Percentiles rank a stretch among this genome's conserved stretches.
phyloP scores from a whole-genome alignment of 805 yeast genomes.

The Kregervanrija fluxuum region DNA sequence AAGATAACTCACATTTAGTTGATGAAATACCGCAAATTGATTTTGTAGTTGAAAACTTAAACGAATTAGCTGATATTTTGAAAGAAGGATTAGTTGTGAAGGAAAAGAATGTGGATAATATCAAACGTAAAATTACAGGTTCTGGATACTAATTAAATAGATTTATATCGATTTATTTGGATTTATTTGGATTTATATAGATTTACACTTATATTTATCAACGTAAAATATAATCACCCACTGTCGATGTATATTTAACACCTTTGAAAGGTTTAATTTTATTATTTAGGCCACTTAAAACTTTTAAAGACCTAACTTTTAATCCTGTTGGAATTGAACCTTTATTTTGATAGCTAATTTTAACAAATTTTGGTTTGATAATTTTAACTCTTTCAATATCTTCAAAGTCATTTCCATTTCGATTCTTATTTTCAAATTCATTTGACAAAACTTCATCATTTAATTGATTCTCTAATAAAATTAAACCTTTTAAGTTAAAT shows the following conservation, averaged over 20 bases:
- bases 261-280: constrained; percentile 81
- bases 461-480: constrained; percentile 8
- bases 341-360: constrained; percentile 47
- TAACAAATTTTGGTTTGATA: constrained; percentile 37
- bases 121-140: neutral
- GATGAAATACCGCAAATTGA: constrained; percentile 30
- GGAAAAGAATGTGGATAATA: constrained; percentile 2
- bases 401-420: constrained; percentile 17
- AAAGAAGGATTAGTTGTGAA: constrained; percentile 28
- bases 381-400: neutral
- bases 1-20: constrained; percentile 40
- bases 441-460: constrained; percentile 2
- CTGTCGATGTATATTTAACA: constrained; percentile 67
- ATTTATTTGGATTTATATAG: too few relatives aligned
- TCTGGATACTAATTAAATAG: neutral
- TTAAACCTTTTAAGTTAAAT: constrained; percentile 57
- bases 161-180: too few relatives aligned
- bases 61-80: constrained; percentile 30
- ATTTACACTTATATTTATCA: constrained; percentile 4
- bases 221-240: constrained; percentile 51
- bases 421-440: constrained; percentile 6
- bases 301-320: constrained; percentile 56
- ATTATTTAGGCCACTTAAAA: constrained; percentile 49
- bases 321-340: constrained; percentile 75
- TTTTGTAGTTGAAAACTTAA: constrained; percentile 28